Base-by-base conservation (phyloP, 495 filamentous ascomycete genomes). In the Aspergillus affinis region DNA sequence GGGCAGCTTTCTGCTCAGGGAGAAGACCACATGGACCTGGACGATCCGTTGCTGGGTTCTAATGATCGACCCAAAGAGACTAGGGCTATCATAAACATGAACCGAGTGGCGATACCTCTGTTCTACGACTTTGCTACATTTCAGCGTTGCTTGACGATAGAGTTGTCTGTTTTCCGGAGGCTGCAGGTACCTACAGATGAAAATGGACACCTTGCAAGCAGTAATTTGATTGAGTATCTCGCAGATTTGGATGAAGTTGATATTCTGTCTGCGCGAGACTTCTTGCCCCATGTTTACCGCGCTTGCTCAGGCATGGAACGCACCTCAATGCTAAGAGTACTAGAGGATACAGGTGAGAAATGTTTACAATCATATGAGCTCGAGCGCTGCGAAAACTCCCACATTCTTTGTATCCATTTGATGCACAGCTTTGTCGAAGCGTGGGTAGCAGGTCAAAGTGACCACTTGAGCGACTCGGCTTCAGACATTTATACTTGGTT, bases 401-500 rank as follows among this genome's bases (percentile, higher is more conserved):
- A 91, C 45, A 79, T 81, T 27, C 66, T 90, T 51, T 88, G 88
- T 58, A 77, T 97, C 27, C 84, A 89, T 51, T 75, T 90, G 61
- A 81, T 97, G 78, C 78, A 79, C 52, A 80, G 82, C 59, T 81
- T 93, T 60, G 82, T 78, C 27, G 65, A 76, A 23, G 74, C 87
- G 57, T 96, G 91, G 90, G 81, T 77, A 20, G 75, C 78, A 46
- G 75, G 73, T 2, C 75, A 74, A 15, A 71, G 75, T 23, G 79
- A 79, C 32, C 77, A 84, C n/a, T 71, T 95, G 18, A 78, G 77
- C 17, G 80, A 84, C 1, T 78, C 81, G 55, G 90, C 85, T 26
- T 80, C 84, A 50, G 86, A 91, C 48, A 70, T 98, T n/a, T 98
- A 97, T 72, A 70, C 79, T 20, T 93, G 90, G 82, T 87, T 93